Conservation (phyloP, 2,329 filamentous ascomycete genomes). For the Aspergillus pseudonomiae region DNA sequence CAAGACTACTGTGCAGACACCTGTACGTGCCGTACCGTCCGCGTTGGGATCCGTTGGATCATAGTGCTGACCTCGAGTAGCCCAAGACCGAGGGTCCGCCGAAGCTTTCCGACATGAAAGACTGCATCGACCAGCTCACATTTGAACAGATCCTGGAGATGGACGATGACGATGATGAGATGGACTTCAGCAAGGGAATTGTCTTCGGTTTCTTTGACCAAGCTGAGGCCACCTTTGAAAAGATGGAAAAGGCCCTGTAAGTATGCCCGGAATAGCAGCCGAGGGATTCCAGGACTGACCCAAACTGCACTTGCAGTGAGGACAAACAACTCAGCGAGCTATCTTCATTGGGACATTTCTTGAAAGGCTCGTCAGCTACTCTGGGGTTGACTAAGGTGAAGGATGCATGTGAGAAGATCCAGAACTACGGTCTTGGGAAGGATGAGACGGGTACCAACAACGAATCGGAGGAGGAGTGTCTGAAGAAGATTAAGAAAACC, state of each 20-base stretch:
- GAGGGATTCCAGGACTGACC: neutral
- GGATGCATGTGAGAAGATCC: slow-evolving; percentile 94
- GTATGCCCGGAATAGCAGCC: slow-evolving; percentile 40
- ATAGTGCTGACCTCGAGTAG: slow-evolving; percentile 23
- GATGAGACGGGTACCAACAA: slow-evolving; percentile 72
- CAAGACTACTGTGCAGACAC: slow-evolving; percentile 30
- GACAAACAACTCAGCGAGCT: slow-evolving; percentile 71
- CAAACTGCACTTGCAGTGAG: slow-evolving; percentile 55
- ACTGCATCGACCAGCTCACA: slow-evolving; percentile 75
- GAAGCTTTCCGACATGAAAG: slow-evolving; percentile 64
- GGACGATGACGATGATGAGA: slow-evolving; percentile 91
- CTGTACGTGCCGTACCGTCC: slow-evolving; percentile 22
- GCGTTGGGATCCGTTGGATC: neutral
- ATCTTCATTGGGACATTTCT: slow-evolving; percentile 86
- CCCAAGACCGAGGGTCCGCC: slow-evolving; percentile 48
- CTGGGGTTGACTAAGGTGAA: slow-evolving; percentile 88
- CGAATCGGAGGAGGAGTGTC: slow-evolving; percentile 69
- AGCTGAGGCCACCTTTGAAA: slow-evolving; percentile 78
- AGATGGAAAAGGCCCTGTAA: slow-evolving; percentile 85
- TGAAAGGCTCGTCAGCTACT: slow-evolving; percentile 96
- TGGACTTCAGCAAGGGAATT: slow-evolving; percentile 85
- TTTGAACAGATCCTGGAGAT: slow-evolving; percentile 98
- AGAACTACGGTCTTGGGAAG: slow-evolving; percentile 83
- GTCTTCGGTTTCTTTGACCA: slow-evolving; percentile 93
- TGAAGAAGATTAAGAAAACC: slow-evolving; percentile 70